These are phyloP conservation scores for Leccinum arenicola DNA, from an alignment of 768 basidiomycete genomes.

Conservation along the genomic window DNA sequence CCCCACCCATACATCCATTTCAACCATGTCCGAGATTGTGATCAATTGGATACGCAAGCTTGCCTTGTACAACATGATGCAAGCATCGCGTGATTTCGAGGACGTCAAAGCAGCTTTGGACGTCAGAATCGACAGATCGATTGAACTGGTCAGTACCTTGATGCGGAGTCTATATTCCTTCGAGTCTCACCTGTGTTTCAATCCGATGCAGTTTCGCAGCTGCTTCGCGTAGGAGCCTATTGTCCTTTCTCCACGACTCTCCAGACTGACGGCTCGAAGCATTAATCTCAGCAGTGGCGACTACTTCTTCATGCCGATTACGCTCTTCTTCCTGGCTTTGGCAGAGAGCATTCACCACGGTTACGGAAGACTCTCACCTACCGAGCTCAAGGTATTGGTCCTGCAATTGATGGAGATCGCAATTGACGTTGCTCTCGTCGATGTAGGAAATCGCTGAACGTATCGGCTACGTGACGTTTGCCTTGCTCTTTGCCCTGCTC, in stretches of 20 bases:
- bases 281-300: constrained; percentile 14
- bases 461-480: constrained; percentile 17
- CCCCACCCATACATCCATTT: constrained; percentile 5
- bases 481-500: constrained; percentile 15
- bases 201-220: constrained; percentile 11
- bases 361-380: constrained; percentile 24
- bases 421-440: neutral
- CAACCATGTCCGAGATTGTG: neutral
- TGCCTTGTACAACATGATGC: constrained; percentile 19
- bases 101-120: constrained; percentile 18
- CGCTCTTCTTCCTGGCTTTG: constrained; percentile 16
- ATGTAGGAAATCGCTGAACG: constrained; percentile 11
- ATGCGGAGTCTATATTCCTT: neutral
- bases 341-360: constrained; percentile 19
- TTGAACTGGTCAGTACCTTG: constrained; percentile 20
- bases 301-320: constrained; percentile 11
- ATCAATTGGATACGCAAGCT: constrained; percentile 3
- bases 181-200: neutral
- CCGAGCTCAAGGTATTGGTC: constrained; percentile 21
- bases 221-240: constrained; percentile 11
- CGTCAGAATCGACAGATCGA: constrained; percentile 20
- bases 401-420: neutral
- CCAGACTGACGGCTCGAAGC: constrained; percentile 11
- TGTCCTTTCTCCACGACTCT: neutral
- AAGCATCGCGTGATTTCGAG: constrained; percentile 18